Evolutionary conservation across 768 basidiomycete genomes (phyloP), one percentile per base, ranked within the genome.

Genomic region (Amanita subjunquillea): DNA sequence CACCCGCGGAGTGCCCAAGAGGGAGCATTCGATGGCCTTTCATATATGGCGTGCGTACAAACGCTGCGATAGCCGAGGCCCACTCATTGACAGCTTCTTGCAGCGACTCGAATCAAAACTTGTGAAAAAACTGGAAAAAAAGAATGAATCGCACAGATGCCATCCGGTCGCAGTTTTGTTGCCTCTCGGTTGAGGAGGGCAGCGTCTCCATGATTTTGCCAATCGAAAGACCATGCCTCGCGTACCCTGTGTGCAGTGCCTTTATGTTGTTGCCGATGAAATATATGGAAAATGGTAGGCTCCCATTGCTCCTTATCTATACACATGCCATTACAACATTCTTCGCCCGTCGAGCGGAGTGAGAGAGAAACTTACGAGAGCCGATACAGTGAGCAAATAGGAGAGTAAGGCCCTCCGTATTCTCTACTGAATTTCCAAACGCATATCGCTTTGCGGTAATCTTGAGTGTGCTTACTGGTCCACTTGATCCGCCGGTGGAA

Each of bases 231-330:
- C 73, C 75, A 78, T 1, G 71, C 74, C 55, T 79, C 76, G 2
- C 70, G 67, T 25, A 46, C 30, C 29, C 29, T 30, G 27, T 42
- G 40, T 2, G 41, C 34, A 22, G 50, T 44, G 27, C 44, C 46
- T 54, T 63, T 63, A 2, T 23, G 48, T 4, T 54, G 43, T 23
- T 70, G 67, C 4, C 62, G 52, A 2, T 57, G 39, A 58, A 76
- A 74, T 9, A 78, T 60, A 0, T 57, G 57, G 36, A 69, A 56
- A 15, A 80, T 69, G 3, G 68, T 66, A 1, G 76, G 72, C 53
- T 79, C 77, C 77, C 77, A 80, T 56, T 74, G 72, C 56, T 80
- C 77, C 56, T 80, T 79, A 59, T 77, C 78, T 80, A 56, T 34
- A 34, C 12, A n/a, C 39, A 20, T 12, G 39, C 20, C n/a, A 34